These are phyloP conservation scores for Lactarius sanguifluus DNA, from an alignment of 768 basidiomycete genomes.

Conservation along the genomic window DNA sequence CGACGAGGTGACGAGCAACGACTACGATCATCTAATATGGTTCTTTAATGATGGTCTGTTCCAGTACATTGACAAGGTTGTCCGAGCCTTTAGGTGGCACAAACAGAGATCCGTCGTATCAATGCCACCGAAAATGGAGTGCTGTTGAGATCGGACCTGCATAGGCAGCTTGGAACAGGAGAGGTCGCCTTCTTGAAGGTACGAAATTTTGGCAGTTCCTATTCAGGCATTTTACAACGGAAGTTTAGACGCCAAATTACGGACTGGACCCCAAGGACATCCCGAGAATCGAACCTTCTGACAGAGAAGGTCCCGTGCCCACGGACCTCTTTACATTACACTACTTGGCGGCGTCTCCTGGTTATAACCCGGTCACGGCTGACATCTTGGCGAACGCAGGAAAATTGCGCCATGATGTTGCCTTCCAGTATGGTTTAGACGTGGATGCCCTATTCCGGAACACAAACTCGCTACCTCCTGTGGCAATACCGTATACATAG, in stretches of 20 bases:
- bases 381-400: too few species aligned
- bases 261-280: background rate
- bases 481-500: too few species aligned
- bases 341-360: background rate
- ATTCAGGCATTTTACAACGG: background rate
- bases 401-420: too few species aligned
- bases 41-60: background rate
- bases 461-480: too few species aligned
- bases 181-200: background rate
- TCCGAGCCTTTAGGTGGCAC: background rate
- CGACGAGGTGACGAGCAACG: background rate
- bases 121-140: background rate
- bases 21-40: background rate
- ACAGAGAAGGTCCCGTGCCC: too few species aligned
- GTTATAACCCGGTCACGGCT: background rate
- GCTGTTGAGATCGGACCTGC: background rate
- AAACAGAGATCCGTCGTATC: background rate
- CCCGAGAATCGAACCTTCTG: background rate
- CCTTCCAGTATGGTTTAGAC: too few species aligned
- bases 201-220: background rate
- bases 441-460: too few species aligned
- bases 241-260: background rate
- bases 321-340: background rate
- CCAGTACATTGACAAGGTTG: background rate
- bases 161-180: background rate